Base-by-base conservation (phyloP, 1,139 yeast genomes). In the Magnusiomyces paraingens region DNA sequence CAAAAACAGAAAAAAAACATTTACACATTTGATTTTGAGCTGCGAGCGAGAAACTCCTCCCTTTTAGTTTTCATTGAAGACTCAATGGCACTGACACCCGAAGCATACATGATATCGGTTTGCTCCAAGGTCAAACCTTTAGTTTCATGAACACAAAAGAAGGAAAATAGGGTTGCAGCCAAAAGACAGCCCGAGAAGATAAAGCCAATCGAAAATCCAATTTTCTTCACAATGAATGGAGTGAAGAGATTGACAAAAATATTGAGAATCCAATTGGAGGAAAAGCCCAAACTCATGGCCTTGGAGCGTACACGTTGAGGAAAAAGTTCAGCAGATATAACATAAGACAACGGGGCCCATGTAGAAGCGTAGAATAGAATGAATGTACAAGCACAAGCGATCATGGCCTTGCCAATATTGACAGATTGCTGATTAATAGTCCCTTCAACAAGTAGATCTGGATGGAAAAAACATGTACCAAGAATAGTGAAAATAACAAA, bases 271-370 rank as follows among this genome's bases (percentile, higher is more conserved):
- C 95, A 87, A 73, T 86, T 87, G 39, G 86, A 80, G 29, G 87
- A 86, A 45, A 81, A 76, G 52, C 91, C 84, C 52, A 87, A 72
- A 49, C 91, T 83, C 75, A 86, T 84, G 57, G 90, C 87, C 73
- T 85, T 83, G 39, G 90, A 80, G 73, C 93, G 80, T 61, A 86
- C 83, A 64, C 91, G 81, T 60, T 86, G 74, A 52, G 95, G 90
- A 70, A 81, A 87, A 44, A 85, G 75, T 71, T 88, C 96, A 42
- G 93, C 84, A 53, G 83, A 80, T 62, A 86, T 81, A 55, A 84
- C 85, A 80, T 82, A 88, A 49, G 83, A 84, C 66, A 84, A 81
- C 64, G 94, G 93, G 58, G 91, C 95, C 94, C 95, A 87, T 6
- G 95, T 82, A 42, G 85, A 78, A 39, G 95, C 93, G 66, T 86